Conservation (phyloP, 2,329 filamentous ascomycete genomes). For the Saccharata proteae region DNA sequence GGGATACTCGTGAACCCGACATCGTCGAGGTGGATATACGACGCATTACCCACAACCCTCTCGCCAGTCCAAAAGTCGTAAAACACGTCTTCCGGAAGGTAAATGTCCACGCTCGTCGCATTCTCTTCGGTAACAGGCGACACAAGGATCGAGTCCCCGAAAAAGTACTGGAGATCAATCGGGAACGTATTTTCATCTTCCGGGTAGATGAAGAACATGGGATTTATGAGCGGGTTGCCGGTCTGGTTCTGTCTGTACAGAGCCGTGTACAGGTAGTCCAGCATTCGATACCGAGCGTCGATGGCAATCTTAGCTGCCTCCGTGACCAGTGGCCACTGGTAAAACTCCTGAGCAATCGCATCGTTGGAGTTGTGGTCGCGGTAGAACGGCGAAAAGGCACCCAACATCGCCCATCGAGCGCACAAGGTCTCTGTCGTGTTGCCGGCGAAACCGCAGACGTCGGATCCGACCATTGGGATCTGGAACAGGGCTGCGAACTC, state of each 20-base stretch:
- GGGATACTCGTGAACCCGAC: slow-evolving; percentile 45
- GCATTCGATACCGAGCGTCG: slow-evolving; percentile 58
- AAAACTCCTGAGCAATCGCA: slow-evolving; percentile 56
- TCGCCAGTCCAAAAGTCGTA: slow-evolving; percentile 48
- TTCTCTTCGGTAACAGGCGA: slow-evolving; percentile 43
- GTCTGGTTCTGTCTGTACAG: slow-evolving; percentile 47
- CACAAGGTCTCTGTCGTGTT: slow-evolving; percentile 58
- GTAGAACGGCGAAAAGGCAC: slow-evolving; percentile 65
- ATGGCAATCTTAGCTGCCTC: slow-evolving; percentile 57
- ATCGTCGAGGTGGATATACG: slow-evolving; percentile 30
- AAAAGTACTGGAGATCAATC: slow-evolving; percentile 48
- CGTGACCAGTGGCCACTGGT: slow-evolving; percentile 53
- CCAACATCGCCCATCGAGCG: slow-evolving; percentile 62
- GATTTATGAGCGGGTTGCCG: slow-evolving; percentile 55
- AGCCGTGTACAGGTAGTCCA: slow-evolving; percentile 70
- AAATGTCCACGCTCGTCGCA: slow-evolving; percentile 40
- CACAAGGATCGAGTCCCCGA: slow-evolving; percentile 43
- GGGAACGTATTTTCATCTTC: slow-evolving; percentile 39
- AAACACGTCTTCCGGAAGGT: slow-evolving; percentile 46
- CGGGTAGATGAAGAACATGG: slow-evolving; percentile 62
- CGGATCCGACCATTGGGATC: slow-evolving; percentile 38
- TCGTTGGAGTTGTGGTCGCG: slow-evolving; percentile 55
- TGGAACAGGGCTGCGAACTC: slow-evolving; percentile 36
- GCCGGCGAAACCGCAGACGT: slow-evolving; percentile 65
- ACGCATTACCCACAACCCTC: slow-evolving; percentile 34